A percentile compares a stretch with the other conserved stretches of the same genome.
Evolutionary conservation across 2,329 filamentous ascomycete species (phyloP).

Genomic region (Beauveria asiatica): DNA sequence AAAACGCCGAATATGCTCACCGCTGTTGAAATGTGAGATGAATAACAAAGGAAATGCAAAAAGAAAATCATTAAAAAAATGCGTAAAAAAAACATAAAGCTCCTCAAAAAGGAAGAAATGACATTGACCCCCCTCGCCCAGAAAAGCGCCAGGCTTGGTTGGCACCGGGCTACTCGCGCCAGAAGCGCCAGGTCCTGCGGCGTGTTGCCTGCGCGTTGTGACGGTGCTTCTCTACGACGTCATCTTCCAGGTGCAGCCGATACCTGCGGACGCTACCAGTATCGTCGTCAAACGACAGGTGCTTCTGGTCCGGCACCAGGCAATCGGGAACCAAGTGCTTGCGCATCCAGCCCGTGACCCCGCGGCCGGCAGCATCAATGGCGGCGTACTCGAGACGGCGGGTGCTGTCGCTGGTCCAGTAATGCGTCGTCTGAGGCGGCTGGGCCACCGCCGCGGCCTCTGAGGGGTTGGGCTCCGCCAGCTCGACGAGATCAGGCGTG

Average conservation of each 20-base stretch:
- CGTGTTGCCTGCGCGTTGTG: not conserved
- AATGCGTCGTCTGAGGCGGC: conserved; percentile 53
- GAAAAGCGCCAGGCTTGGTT: not conserved
- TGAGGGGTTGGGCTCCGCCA: conserved; percentile 17
- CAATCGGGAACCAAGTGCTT: conserved; percentile 52
- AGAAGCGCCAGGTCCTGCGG: conserved; percentile 13
- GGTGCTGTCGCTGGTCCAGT: conserved; percentile 58
- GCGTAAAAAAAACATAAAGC: not conserved
- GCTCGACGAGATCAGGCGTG: conserved; percentile 30
- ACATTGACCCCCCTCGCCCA: too few relatives aligned
- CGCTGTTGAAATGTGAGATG: conserved; percentile 8
- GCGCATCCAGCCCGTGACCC: conserved; percentile 52
- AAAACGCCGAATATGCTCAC: conserved; percentile 28
- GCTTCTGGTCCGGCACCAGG: conserved; percentile 43
- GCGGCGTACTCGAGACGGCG: conserved; percentile 57
- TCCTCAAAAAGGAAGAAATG: not conserved
- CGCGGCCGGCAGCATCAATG: conserved; percentile 53
- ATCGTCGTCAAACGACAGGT: conserved; percentile 52
- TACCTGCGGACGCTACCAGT: conserved; percentile 55
- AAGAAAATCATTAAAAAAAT: conserved; percentile 9
- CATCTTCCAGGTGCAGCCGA: conserved; percentile 47
- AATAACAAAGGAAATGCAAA: conserved; percentile 5
- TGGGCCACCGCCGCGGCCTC: conserved; percentile 22
- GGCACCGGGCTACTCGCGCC: conserved; percentile 11
- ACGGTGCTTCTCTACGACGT: conserved; percentile 22